Base-by-base conservation (phyloP, 805 yeast species). In the Nakazawaea anatomiae region DNA sequence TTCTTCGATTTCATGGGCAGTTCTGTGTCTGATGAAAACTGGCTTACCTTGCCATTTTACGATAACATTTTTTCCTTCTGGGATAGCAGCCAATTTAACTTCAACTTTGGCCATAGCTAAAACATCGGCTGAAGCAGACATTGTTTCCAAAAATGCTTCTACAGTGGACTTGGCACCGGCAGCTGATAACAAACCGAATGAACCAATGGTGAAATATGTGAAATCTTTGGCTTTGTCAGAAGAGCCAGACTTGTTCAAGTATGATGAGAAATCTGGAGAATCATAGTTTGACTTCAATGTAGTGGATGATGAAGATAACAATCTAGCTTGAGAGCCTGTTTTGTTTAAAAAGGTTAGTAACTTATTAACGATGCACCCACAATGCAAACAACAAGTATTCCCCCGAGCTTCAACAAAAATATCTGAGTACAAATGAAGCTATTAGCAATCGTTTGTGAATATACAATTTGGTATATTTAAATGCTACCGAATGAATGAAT, bases 31-130 rank as follows among this genome's bases (percentile, higher is more conserved):
- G 72, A 94, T 90, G 76, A 94, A 94, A 59, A 94, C 97, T 59
- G 99, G 99, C 80, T 94, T 94, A 76, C 99, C 99, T 76, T 95
- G 97, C 99, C 99, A 94, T 76, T 94, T 94, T 61, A 94, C 96
- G 66, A 94, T 89, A 58, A 94, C 95, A 74, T 94, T 94, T 80
- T 92, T 92, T 74, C 98, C 98, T 70, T 85, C 89, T 64, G 99
- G 99, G 58, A 94, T 89, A 57, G 89, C 87, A 52, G 85, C 82
- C 64, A 94, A 83, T 70, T 88, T 91, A 61, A 94, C 97, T 79
- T 94, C 99, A 64, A 92, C 97, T 78, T 94, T 94, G 63, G 99
- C 99, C 96, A 94, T 85, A 55, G 99, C 99, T 75, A 94, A 82
- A 54, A 94, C 96, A 78, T 94, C 99, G 58, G 97, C 96, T 55